Evolutionary conservation across 2,329 filamentous ascomycete species (phyloP).

Genomic region (Alternaria arborescens): DNA sequence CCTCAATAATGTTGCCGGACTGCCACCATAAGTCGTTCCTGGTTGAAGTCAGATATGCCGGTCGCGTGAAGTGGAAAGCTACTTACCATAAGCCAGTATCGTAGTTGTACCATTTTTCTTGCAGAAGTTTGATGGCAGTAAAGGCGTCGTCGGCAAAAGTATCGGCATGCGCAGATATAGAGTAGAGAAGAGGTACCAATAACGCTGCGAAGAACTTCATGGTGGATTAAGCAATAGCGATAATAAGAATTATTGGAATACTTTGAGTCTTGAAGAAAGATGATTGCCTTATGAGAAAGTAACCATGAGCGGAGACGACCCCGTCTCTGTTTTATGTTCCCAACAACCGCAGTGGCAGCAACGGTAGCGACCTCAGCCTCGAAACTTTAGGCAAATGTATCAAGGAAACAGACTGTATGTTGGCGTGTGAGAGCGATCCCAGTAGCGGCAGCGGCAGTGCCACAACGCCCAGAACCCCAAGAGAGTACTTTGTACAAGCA

Average conservation of each 20-base stretch:
- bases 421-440: slow-evolving; percentile 25
- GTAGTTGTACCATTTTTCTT: slow-evolving; percentile 45
- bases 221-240: slow-evolving; percentile 4
- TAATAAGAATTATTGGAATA: not conserved
- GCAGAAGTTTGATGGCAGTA: slow-evolving; percentile 38
- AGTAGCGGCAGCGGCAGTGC: not conserved
- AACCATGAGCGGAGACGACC: slow-evolving; percentile 13
- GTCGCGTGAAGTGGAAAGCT: not conserved
- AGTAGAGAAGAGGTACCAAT: slow-evolving; percentile 25
- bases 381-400: slow-evolving; percentile 16
- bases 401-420: slow-evolving; percentile 24
- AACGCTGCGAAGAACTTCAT: slow-evolving; percentile 34
- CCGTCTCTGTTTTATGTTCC: slow-evolving; percentile 30
- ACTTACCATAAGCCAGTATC: slow-evolving; percentile 47
- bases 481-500: slow-evolving; percentile 26
- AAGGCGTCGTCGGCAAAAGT: slow-evolving; percentile 38
- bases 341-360: slow-evolving; percentile 19
- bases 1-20: slow-evolving; percentile 48
- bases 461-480: slow-evolving; percentile 17
- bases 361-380: slow-evolving; percentile 25
- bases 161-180: slow-evolving; percentile 25
- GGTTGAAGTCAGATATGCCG: not conserved
- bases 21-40: slow-evolving; percentile 49
- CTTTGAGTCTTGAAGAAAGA: not conserved
- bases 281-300: slow-evolving; percentile 8